Evolutionary conservation across 164 flowering plant species (phyloP).

Genomic region (Nymphaea colorata): DNA sequence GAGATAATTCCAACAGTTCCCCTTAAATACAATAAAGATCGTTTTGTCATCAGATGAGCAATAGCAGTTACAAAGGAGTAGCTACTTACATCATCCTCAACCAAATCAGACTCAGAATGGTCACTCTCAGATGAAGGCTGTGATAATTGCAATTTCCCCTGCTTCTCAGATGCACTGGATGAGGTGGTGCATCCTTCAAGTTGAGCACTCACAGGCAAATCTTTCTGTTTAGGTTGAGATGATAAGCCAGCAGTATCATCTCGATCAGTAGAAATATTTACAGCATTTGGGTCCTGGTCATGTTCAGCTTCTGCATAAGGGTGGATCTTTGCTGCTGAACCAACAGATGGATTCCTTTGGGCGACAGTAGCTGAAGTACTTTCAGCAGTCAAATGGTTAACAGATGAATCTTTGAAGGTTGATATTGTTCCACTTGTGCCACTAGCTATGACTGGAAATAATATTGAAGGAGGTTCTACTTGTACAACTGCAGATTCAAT

Average conservation of each 20-base stretch:
- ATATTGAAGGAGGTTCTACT: neutral
- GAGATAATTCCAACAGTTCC: too few species aligned
- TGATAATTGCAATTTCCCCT: neutral
- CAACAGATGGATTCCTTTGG: slow-evolving; percentile 10
- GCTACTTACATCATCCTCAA: slow-evolving; percentile 58
- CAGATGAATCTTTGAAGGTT: neutral
- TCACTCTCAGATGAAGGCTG: slow-evolving; percentile 17
- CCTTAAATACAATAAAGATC: too few species aligned
- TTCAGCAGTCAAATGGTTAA: neutral
- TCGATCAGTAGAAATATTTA: neutral
- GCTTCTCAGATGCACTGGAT: neutral
- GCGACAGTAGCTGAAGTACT: slow-evolving; percentile 3
- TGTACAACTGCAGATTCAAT: slow-evolving; percentile 9
- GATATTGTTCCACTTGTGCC: neutral
- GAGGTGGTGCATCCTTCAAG: neutral
- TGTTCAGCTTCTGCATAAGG: slow-evolving; percentile 21
- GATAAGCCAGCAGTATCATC: neutral
- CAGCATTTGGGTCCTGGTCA: slow-evolving; percentile 4
- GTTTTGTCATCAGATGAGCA: too few species aligned
- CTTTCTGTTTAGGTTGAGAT: neutral
- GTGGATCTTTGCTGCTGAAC: slow-evolving; percentile 10
- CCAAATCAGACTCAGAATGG: slow-evolving; percentile 37
- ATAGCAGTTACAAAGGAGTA: too few species aligned
- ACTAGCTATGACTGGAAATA: neutral
- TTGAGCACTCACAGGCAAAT: neutral